These are phyloP conservation scores for Cladosporium cucumerinum DNA, from an alignment of 2,329 filamentous ascomycete genomes.

Conservation along the genomic window DNA sequence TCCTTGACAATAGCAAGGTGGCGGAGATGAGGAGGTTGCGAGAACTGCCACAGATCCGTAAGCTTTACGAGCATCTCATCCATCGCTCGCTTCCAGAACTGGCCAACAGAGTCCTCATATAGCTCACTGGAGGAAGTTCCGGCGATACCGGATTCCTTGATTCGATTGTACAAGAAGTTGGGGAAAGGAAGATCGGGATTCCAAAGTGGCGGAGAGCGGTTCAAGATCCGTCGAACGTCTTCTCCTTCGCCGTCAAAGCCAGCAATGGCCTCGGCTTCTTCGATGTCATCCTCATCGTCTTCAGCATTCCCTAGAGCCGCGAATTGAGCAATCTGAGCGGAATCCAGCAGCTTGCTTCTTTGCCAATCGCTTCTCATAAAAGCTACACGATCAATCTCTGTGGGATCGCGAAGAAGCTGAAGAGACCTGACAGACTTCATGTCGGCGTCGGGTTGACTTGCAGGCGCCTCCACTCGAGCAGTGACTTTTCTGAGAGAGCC, in stretches of 20 bases:
- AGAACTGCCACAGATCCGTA: constrained; percentile 54
- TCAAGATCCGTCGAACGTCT: not conserved
- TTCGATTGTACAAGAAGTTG: constrained; percentile 52
- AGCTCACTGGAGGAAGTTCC: constrained; percentile 51
- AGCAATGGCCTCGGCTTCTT: constrained; percentile 25
- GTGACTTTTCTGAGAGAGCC: constrained; percentile 41
- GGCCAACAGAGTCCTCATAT: constrained; percentile 39
- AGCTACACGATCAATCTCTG: constrained; percentile 28
- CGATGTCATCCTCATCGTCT: constrained; percentile 22
- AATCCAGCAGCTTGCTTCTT: constrained; percentile 9
- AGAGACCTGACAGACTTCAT: constrained; percentile 32
- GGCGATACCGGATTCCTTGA: constrained; percentile 44
- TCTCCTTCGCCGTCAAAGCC: constrained; percentile 17
- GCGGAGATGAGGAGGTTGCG: constrained; percentile 57
- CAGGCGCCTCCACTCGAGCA: constrained; percentile 27
- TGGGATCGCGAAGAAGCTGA: constrained; percentile 40
- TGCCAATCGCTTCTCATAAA: constrained; percentile 16
- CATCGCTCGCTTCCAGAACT: constrained; percentile 53
- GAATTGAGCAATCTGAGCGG: constrained; percentile 6
- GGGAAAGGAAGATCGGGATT: constrained; percentile 50
- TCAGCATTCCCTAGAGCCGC: constrained; percentile 17
- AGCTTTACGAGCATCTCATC: constrained; percentile 53
- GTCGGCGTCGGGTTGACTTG: constrained; percentile 21
- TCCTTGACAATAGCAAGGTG: constrained; percentile 57
- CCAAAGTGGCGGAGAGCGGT: constrained; percentile 52